Conservation (phyloP, 2,329 filamentous ascomycete species). For the Aspergillus melleus region DNA sequence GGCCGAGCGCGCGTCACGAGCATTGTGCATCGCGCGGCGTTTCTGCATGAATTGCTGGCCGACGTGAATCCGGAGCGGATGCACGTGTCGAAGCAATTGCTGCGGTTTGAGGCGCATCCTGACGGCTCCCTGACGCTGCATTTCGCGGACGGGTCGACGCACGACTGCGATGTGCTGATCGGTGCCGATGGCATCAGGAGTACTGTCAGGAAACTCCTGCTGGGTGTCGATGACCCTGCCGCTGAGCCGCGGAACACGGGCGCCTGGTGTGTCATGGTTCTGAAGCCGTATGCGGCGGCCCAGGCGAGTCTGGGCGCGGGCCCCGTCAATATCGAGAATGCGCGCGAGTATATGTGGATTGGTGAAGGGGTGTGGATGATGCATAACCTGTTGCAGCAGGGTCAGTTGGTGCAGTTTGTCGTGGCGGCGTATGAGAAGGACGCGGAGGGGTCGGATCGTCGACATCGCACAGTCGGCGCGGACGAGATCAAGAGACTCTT, state of each 20-base stretch:
- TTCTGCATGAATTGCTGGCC: constrained; percentile 1
- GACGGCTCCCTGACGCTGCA: not conserved
- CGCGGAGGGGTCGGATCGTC: not conserved
- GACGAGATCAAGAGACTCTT: not conserved
- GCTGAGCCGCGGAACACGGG: not conserved
- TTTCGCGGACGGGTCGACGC: constrained; percentile 3
- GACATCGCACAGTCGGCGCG: not conserved
- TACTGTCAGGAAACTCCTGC: constrained; percentile 3
- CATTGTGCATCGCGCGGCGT: constrained; percentile 5
- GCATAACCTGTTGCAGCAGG: not conserved
- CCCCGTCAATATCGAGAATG: not conserved
- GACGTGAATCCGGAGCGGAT: not conserved
- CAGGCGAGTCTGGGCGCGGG: not conserved
- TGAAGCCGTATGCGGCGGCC: not conserved
- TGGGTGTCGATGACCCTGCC: constrained; percentile 1
- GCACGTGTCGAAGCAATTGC: not conserved
- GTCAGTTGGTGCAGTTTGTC: not conserved
- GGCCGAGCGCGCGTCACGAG: not conserved
- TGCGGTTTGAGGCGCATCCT: not conserved
- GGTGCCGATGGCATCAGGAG: constrained; percentile 7
- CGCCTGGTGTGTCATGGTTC: not conserved
- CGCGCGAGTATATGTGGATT: not conserved
- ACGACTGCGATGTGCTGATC: not conserved
- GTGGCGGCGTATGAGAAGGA: not conserved
- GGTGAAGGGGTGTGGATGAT: not conserved